Percentiles rank a stretch among this genome's conserved stretches.
Conservation (phyloP, 345 rosid species). For the Arabis hirsuta region DNA sequence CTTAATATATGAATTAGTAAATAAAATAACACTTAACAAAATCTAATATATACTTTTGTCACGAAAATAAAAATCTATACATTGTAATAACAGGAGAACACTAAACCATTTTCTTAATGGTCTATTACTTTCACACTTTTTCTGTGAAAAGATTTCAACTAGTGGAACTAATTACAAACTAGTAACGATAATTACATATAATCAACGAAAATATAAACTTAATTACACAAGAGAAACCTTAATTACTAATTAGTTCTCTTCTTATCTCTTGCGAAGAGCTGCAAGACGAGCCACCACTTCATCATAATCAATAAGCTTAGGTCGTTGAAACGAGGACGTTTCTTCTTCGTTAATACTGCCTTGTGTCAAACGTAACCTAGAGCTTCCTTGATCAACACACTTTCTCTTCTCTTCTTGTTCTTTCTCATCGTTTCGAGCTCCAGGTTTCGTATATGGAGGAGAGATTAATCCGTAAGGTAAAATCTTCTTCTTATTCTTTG, state of each 20-base stretch:
- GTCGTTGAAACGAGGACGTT: constrained; percentile 19
- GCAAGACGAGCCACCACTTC: constrained; percentile 38
- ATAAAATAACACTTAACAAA: neutral
- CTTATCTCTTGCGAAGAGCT: constrained; percentile 34
- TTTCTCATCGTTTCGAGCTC: constrained; percentile 37
- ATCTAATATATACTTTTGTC: neutral
- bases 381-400: constrained; percentile 41
- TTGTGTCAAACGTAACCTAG: constrained; percentile 40
- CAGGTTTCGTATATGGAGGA: constrained; percentile 57
- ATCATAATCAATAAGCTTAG: constrained; percentile 38
- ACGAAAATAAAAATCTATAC: neutral
- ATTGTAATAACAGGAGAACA: neutral
- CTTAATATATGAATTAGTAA: constrained; percentile 3
- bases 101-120: neutral
- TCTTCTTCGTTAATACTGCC: constrained; percentile 23
- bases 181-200: neutral
- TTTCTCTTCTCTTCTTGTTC: constrained; percentile 19
- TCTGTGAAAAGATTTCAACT: neutral
- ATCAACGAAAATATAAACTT: neutral
- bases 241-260: neutral
- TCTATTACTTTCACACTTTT: constrained; percentile 5
- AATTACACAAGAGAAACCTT: neutral
- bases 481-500: constrained; percentile 45
- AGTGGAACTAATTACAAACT: constrained; percentile 11
- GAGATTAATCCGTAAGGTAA: constrained; percentile 48